Evolutionary conservation across 2,329 filamentous ascomycete species (phyloP).

Genomic region (Pseudogymnoascus sp.): DNA sequence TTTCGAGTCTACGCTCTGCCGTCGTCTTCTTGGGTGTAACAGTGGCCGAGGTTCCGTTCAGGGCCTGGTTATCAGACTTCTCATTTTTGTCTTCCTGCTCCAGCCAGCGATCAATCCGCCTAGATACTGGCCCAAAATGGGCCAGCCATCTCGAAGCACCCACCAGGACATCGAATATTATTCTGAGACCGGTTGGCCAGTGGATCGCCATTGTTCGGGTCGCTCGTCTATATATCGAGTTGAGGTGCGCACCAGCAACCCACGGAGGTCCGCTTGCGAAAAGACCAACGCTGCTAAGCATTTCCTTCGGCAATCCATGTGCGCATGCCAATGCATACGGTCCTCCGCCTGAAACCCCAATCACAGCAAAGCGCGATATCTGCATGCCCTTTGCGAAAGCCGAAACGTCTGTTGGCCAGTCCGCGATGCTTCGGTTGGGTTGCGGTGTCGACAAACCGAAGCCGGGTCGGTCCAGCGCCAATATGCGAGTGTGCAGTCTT

Average conservation of each 20-base stretch:
- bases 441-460: slow-evolving; percentile 34
- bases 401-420: slow-evolving; percentile 36
- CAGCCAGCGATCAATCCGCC: background rate
- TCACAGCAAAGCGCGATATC: slow-evolving; percentile 34
- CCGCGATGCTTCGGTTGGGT: slow-evolving; percentile 21
- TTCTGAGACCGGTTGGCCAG: background rate
- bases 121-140: background rate
- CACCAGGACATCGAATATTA: background rate
- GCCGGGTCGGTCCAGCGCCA: slow-evolving; percentile 36
- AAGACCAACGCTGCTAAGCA: slow-evolving; percentile 1
- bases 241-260: background rate
- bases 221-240: background rate
- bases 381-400: slow-evolving; percentile 34
- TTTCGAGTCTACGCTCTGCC: background rate
- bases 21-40: background rate
- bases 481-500: slow-evolving; percentile 26
- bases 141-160: background rate
- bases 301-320: slow-evolving; percentile 27
- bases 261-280: background rate
- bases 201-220: background rate
- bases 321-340: slow-evolving; percentile 41
- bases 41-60: background rate
- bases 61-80: background rate
- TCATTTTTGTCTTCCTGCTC: background rate
- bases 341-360: slow-evolving; percentile 39